A percentile compares a stretch with the other conserved stretches of the same genome.
phyloP scores from a whole-genome alignment of 176 grass and related monocot species.

The Eragrostis curvula region DNA sequence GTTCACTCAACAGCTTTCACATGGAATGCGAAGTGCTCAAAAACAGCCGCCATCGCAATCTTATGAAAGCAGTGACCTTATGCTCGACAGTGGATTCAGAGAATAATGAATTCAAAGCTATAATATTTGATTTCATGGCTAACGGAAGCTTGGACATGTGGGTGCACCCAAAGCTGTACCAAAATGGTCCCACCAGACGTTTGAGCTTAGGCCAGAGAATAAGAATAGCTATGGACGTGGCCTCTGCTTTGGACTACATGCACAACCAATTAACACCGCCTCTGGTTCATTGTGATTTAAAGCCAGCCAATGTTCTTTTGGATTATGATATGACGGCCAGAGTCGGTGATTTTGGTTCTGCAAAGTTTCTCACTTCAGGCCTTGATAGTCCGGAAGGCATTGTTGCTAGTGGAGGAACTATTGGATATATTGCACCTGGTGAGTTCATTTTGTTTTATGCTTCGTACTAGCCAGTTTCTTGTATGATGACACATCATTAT shows the following conservation, averaged over 20 bases:
- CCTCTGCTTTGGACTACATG: slow-evolving; percentile 36
- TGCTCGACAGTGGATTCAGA: slow-evolving; percentile 37
- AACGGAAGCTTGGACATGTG: slow-evolving; percentile 49
- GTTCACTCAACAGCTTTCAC: not conserved
- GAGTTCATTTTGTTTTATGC: not conserved
- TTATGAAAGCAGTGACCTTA: slow-evolving; percentile 26
- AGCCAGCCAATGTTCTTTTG: slow-evolving; percentile 42
- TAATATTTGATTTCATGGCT: slow-evolving; percentile 45
- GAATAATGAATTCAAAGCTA: slow-evolving; percentile 39
- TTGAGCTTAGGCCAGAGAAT: slow-evolving; percentile 35
- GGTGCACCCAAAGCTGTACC: slow-evolving; percentile 21
- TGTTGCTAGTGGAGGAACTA: slow-evolving; percentile 6
- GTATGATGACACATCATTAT: not conserved
- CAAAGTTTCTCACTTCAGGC: slow-evolving; percentile 32
- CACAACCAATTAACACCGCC: slow-evolving; percentile 47
- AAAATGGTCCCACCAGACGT: not conserved
- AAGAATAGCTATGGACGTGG: slow-evolving; percentile 22
- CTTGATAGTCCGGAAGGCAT: not conserved
- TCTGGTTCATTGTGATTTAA: slow-evolving; percentile 37
- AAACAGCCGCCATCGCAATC: slow-evolving; percentile 34
- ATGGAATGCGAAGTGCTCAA: slow-evolving; percentile 8
- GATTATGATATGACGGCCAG: slow-evolving; percentile 46
- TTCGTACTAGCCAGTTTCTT: not conserved
- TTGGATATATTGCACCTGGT: slow-evolving; percentile 52
- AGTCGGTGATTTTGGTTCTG: slow-evolving; percentile 43